Evolutionary conservation across 2,329 filamentous ascomycete species (phyloP), one percentile per base, ranked within the genome.

Genomic region (Bipolaris gigantea): DNA sequence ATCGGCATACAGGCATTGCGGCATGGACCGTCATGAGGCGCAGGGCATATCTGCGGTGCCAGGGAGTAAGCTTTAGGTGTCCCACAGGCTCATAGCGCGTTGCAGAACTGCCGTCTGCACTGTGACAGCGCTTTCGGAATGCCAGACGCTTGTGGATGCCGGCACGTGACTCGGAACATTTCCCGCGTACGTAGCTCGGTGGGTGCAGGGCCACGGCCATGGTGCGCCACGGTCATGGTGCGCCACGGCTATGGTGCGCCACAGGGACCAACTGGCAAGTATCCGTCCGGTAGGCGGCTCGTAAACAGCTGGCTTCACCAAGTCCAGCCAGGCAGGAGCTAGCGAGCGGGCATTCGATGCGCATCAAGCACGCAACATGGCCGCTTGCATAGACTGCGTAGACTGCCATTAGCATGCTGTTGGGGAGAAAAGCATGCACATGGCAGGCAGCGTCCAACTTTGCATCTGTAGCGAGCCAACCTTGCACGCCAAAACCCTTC

Each of bases 21-120:
- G 19, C 34, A 30, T 30, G 36, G 47, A 47, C 50, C 40, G 44
- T 46, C 50, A 49, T 38, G 30, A 36, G 25, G 44, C 45, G 27
- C 43, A 48, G 49, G 43, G 19, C 49, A 25, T 33, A 33, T 27
- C 7, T 33, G 19, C 52, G 39, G 25, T 34, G 5, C 27, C 35
- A 18, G 16, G 42, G 34, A 27, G 40, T 25, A 23, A 25, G 30
- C 18, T 44, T 15, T 32, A 16, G 15, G 39, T 33, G 45, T 46
- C 49, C 16, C 23, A 44, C 21, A 19, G 18, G 38, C n/a, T 30
- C 39, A 10, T 16, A 25, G 32, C 48, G 30, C 21, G 34, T 41
- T 39, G 33, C 44, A 48, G 27, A 27, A 33, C 21, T 27, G 25
- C 18, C 23, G 13, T 43, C 19, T 45, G 35, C 40, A 27, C 11